Evolutionary conservation across 1,139 yeast genomes (phyloP), one percentile per base, ranked within the genome.

Genomic region (Insectozyma bohioensis): DNA sequence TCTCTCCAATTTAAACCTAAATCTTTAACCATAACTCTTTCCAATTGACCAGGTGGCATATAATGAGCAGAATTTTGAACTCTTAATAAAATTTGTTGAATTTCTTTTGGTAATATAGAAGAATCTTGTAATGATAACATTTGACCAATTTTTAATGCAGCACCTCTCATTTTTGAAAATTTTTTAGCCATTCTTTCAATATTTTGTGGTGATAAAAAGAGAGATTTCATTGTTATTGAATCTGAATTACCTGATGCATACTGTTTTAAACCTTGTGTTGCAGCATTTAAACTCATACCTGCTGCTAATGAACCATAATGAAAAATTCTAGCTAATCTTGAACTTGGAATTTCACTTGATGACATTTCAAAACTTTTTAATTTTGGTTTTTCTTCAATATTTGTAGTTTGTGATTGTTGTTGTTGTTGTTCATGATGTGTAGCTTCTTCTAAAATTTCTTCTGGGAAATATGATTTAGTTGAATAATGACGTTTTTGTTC

Each of bases 281-380:
- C 80, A 22, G 87, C 94, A 22, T 95, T 92, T 15, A 86, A 47
- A 1, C 97, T 95, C 53, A 92, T 79, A 1, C 94, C 88, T 0
- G 97, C 95, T 1, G 97, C 98, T 28, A 92, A 66, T 3, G 87
- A 69, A 5, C 98, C 97, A 54, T 90, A 92, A 57, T 92, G 98
- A 54, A 88, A 86, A 33, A 92, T 70, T 41, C 99, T 72, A 12
- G 90, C 87, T 21, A 92, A 60, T 49, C 97, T 75, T 1, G 95
- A 75, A 13, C 94, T 72, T 3, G 99, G 99, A 12, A 92, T 94
- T 35, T 78, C 75, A 4, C 92, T 76, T 36, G 80, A 77, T 18
- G 76, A 62, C 72, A 84, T 61, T 33, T 72, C 68, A 43, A 65
- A 61, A 17, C 58, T 61, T 34, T 28, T 35, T 16, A 37, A 14